phyloP scores from a whole-genome alignment of 805 yeast species.

The Torulaspora delbrueckii region DNA sequence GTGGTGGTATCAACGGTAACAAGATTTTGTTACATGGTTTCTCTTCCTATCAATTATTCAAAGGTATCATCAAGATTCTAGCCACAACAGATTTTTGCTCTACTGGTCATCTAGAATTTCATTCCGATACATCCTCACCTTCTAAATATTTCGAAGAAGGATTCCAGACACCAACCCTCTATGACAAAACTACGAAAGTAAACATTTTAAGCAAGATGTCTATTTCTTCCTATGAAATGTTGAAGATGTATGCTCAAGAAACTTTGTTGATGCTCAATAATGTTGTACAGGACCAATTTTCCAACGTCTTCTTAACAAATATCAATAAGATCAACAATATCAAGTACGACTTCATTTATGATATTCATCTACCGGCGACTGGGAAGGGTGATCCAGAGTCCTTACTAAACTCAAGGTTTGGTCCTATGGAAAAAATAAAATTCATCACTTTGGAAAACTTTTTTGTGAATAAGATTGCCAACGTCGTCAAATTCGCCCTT shows the following conservation, averaged over 20 bases:
- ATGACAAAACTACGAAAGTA: conserved; percentile 70
- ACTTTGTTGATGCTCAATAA: conserved; percentile 70
- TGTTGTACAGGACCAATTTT: conserved; percentile 77
- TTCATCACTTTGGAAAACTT: conserved; percentile 66
- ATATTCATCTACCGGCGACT: conserved; percentile 44
- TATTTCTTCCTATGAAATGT: conserved; percentile 53
- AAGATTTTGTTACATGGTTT: conserved; percentile 79
- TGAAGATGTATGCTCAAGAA: conserved; percentile 62
- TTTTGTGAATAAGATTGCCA: conserved; percentile 55
- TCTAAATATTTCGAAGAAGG: conserved; percentile 48
- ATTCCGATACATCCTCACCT: conserved; percentile 40
- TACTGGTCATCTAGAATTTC: conserved; percentile 63
- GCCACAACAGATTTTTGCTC: conserved; percentile 70
- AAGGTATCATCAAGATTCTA: conserved; percentile 75
- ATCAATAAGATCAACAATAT: conserved; percentile 46
- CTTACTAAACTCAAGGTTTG: conserved; percentile 45
- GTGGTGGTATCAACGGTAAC: conserved; percentile 74
- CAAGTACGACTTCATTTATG: conserved; percentile 56
- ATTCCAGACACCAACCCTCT: conserved; percentile 67
- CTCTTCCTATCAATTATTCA: conserved; percentile 89
- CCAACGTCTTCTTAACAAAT: conserved; percentile 64
- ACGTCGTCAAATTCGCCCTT: conserved; percentile 52
- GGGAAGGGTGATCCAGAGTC: conserved; percentile 26
- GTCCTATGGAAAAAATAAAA: conserved; percentile 66
- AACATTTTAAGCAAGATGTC: conserved; percentile 82